Base-by-base conservation (phyloP, 192 early-diverging fungal genomes). In the Backusella tarrabulga region DNA sequence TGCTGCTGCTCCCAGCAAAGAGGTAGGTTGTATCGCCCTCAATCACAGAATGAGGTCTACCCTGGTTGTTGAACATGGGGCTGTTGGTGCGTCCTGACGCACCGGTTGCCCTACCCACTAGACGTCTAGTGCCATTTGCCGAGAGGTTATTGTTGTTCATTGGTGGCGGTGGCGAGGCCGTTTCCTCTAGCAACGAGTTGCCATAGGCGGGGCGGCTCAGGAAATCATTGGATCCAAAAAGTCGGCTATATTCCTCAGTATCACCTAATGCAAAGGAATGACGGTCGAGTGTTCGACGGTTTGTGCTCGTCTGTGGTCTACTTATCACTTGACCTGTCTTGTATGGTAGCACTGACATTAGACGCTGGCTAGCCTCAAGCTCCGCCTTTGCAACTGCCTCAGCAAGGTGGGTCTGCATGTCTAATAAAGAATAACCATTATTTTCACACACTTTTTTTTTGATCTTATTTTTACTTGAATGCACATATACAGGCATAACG, bases 381-480 rank as follows among this genome's bases (percentile, higher is more conserved):
- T 90, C 89, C 38, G 89, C 89, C 76, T 88, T 87, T 67, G 82
- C 80, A 82, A 90, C 86, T 26, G 89, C 84, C 11, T 79, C 82
- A 42, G 86, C 80, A 38, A 89, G 67, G 38, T 89, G 88, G 54
- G 79, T 80, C 40, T 86, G 85, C 74, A 88, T 87, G 34, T 77
- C 81, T 44, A 54, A 54, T n/a, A 52, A 5, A 50, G 6, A 52
- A 52, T 6, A 54, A 19, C 12, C 19, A n/a, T 56, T 23, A n/a
- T 56, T 56, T 56, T 56, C 54, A 56, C 54, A 56, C 54, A 56
- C 54, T 26, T 54, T 21, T 52, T 41, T 7, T 41, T 7, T 12
- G 6, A n/a, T 52, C n/a, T n/a, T n/a, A n/a, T n/a, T n/a, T n/a
- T n/a, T n/a, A n/a, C n/a, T n/a, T n/a, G 3, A 52, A 60, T 9